Percentiles rank a stretch among this genome's conserved stretches.
These are phyloP conservation scores for Aspergillus floridensis DNA, from an alignment of 2,329 filamentous ascomycete species.

Conservation along the genomic window DNA sequence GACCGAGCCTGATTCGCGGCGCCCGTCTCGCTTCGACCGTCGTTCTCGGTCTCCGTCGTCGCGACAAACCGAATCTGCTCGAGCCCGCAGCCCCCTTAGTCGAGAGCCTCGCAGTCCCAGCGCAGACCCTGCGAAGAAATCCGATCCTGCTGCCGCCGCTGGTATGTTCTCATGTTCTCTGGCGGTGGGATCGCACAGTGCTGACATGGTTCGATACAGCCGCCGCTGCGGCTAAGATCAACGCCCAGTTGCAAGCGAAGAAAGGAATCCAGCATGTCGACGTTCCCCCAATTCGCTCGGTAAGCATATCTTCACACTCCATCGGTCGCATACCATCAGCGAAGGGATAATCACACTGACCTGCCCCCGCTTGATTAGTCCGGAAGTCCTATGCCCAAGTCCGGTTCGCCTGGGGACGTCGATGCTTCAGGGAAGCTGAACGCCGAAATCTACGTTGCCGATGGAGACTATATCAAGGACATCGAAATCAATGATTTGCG, in stretches of 20 bases:
- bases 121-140: constrained; percentile 40
- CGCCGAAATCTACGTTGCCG: constrained; percentile 87
- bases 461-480: constrained; percentile 97
- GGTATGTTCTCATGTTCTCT: constrained; percentile 51
- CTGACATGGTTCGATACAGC: constrained; percentile 49
- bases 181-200: constrained; percentile 1
- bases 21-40: constrained; percentile 80
- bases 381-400: constrained; percentile 53
- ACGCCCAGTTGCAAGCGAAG: constrained; percentile 77
- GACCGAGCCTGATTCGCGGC: constrained; percentile 75
- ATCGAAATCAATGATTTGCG: constrained; percentile 98
- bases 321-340: neutral
- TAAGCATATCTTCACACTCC: constrained; percentile 32
- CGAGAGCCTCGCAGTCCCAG: constrained; percentile 51
- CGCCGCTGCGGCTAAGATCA: constrained; percentile 85
- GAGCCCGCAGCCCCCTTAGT: constrained; percentile 77
- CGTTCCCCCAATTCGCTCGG: constrained; percentile 72
- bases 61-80: constrained; percentile 64
- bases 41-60: constrained; percentile 79
- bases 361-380: constrained; percentile 29
- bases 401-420: constrained; percentile 51
- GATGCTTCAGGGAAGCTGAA: constrained; percentile 62
- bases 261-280: constrained; percentile 90
- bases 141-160: constrained; percentile 74
- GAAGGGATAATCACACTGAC: neutral